These are phyloP conservation scores for Cadophora gregata DNA, from an alignment of 2,329 filamentous ascomycete species.

Conservation along the genomic window DNA sequence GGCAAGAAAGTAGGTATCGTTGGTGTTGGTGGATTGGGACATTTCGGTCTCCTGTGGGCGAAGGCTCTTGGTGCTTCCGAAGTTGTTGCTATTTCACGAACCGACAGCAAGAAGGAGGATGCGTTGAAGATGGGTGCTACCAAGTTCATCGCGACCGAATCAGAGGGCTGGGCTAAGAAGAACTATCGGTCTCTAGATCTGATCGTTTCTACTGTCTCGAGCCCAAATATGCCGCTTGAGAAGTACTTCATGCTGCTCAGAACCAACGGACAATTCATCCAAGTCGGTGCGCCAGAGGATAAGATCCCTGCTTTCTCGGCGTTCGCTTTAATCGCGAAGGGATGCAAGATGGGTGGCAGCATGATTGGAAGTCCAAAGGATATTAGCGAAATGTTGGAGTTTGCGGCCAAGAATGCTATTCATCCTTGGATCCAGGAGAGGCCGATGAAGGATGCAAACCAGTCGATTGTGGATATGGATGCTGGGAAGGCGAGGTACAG, in stretches of 20 bases:
- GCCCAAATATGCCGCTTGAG: constrained; percentile 64
- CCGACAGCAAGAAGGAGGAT: constrained; percentile 62
- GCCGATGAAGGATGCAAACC: constrained; percentile 63
- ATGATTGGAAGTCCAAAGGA: constrained; percentile 51
- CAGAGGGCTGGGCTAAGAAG: constrained; percentile 65
- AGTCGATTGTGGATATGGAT: constrained; percentile 62
- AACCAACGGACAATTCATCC: constrained; percentile 65
- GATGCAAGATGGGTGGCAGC: constrained; percentile 53
- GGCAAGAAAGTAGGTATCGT: constrained; percentile 75
- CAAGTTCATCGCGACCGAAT: constrained; percentile 57
- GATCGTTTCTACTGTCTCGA: constrained; percentile 64
- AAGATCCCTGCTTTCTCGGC: constrained; percentile 58
- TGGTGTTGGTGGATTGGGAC: constrained; percentile 75
- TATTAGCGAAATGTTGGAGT: constrained; percentile 65
- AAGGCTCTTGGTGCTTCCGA: constrained; percentile 72
- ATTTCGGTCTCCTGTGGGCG: constrained; percentile 75
- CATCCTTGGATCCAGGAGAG: constrained; percentile 62
- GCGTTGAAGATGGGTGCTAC: constrained; percentile 67
- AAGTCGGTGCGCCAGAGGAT: constrained; percentile 70
- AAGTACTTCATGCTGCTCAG: constrained; percentile 67
- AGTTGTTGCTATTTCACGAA: constrained; percentile 69
- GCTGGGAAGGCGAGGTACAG: constrained; percentile 59
- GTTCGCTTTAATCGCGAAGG: constrained; percentile 62
- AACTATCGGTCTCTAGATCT: constrained; percentile 60
- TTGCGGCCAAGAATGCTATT: constrained; percentile 63